These are phyloP conservation scores for Geranium brycei DNA, from an alignment of 345 rosid species.

Conservation along the genomic window DNA sequence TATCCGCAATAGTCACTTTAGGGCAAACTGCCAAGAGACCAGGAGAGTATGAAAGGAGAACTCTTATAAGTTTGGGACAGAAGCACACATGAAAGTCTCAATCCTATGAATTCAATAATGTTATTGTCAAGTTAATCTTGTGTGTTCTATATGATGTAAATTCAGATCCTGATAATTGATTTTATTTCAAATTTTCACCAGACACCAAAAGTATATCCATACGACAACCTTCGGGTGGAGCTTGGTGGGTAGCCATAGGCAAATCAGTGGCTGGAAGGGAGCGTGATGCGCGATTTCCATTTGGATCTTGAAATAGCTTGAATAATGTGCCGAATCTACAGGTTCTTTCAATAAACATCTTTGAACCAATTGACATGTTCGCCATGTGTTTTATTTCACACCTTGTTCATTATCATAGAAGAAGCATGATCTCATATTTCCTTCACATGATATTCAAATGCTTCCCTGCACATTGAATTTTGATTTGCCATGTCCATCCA, in stretches of 20 bases:
- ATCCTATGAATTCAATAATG: too few species aligned
- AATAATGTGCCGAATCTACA: background rate
- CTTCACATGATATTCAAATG: too few species aligned
- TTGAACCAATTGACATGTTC: background rate
- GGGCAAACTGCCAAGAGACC: too few species aligned
- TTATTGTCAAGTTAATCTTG: too few species aligned
- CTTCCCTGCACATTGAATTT: too few species aligned
- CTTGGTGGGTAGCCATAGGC: slow-evolving; percentile 87
- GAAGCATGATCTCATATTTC: too few species aligned
- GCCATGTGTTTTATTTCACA: background rate
- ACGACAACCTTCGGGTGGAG: slow-evolving; percentile 87
- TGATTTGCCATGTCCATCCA: too few species aligned
- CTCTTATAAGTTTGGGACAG: too few species aligned
- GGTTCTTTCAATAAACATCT: background rate
- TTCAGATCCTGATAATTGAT: background rate
- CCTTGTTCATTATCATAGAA: background rate
- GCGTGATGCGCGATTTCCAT: background rate
- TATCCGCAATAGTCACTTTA: too few species aligned
- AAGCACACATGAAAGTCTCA: too few species aligned
- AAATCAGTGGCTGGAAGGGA: background rate
- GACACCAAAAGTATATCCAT: slow-evolving; percentile 87
- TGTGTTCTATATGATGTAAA: background rate
- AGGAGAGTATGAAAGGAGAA: too few species aligned
- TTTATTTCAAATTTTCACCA: slow-evolving; percentile 12
- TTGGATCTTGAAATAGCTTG: background rate